A percentile compares a stretch with the other conserved stretches of the same genome.
phyloP scores from a whole-genome alignment of 148 eudicot genomes.

The Chenopodium suecicum region DNA sequence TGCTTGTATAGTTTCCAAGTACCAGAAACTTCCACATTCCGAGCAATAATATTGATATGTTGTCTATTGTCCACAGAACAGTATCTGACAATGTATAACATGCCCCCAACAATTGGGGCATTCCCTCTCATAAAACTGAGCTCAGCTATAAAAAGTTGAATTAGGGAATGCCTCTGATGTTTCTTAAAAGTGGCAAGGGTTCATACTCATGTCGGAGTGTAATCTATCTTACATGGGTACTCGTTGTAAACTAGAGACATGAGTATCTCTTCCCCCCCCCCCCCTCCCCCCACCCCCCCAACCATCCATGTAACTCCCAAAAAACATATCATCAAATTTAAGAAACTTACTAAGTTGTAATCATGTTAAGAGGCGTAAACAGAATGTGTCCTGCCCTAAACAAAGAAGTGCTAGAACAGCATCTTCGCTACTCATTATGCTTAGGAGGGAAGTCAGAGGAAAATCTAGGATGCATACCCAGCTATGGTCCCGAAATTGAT shows the following conservation, averaged over 20 bases:
- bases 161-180: background rate
- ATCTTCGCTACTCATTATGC: background rate
- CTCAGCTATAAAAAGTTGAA: background rate
- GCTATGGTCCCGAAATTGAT: conserved; percentile 16
- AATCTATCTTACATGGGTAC: background rate
- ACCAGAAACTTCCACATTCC: background rate
- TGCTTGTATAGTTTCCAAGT: background rate
- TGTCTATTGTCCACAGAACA: background rate
- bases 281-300: too few relatives aligned
- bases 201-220: background rate
- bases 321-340: background rate
- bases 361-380: background rate
- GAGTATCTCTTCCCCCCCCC: too few relatives aligned
- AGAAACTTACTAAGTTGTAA: background rate
- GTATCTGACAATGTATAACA: conserved; percentile 1
- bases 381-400: background rate
- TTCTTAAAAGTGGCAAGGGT: conserved; percentile 1
- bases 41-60: background rate
- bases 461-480: conserved; percentile 10
- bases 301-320: background rate
- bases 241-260: background rate
- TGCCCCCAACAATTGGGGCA: background rate
- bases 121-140: background rate
- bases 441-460: conserved; percentile 1
- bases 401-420: background rate